These are phyloP conservation scores for Suhomyces sp. DNA, from an alignment of 805 yeast genomes.

Conservation along the genomic window DNA sequence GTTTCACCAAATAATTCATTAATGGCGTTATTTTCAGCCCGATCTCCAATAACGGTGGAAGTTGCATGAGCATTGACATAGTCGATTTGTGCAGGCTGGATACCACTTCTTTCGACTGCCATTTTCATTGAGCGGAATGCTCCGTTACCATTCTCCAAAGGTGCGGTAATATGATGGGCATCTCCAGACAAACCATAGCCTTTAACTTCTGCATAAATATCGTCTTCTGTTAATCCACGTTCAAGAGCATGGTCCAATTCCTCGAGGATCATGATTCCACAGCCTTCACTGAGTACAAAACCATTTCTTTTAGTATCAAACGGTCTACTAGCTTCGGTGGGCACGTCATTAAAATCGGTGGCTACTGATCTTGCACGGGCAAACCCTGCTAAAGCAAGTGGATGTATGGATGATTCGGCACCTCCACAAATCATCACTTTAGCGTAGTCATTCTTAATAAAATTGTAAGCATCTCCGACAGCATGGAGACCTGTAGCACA, in stretches of 20 bases:
- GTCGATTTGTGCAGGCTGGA: constrained; percentile 52
- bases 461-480: constrained; percentile 87
- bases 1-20: constrained; percentile 45
- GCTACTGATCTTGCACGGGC: constrained; percentile 83
- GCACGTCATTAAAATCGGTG: constrained; percentile 59
- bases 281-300: constrained; percentile 91
- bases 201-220: constrained; percentile 73
- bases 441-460: constrained; percentile 76
- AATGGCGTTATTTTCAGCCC: constrained; percentile 82
- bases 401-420: constrained; percentile 83
- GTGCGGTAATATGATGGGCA: constrained; percentile 91
- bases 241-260: constrained; percentile 68
- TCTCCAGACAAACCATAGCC: constrained; percentile 95
- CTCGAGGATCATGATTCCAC: constrained; percentile 80
- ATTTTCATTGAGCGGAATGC: constrained; percentile 78
- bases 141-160: constrained; percentile 78
- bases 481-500: constrained; percentile 96
- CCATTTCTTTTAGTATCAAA: constrained; percentile 80
- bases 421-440: constrained; percentile 95
- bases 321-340: constrained; percentile 75
- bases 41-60: constrained; percentile 84
- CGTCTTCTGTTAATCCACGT: constrained; percentile 51
- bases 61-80: constrained; percentile 98
- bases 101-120: constrained; percentile 58
- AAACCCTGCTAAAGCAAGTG: constrained; percentile 85